Base-by-base conservation (phyloP, 495 filamentous ascomycete species). In the Trichoderma reesei region DNA sequence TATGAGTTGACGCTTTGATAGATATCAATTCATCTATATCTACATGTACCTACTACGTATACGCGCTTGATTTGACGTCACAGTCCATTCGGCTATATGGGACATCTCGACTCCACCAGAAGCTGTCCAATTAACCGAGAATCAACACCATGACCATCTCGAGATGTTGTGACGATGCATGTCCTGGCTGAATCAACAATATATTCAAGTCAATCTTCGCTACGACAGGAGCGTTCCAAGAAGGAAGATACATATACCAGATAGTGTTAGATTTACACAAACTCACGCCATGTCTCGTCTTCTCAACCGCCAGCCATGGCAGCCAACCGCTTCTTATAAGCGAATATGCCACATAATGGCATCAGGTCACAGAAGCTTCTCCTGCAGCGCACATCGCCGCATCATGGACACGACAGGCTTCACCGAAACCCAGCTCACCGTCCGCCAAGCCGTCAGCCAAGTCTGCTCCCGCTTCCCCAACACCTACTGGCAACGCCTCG, bases 331-430 rank as follows among this genome's bases (percentile, higher is more conserved):
- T 26, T 34, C 20, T 56, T 31, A 56, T 33, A 34, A 16, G 16
- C 11, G 13, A 46, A 5, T 18, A 56, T 33, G 51, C 20, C 46
- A 31, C 7, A 56, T 34, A 26, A 56, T 34, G 10, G 3, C 9
- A 8, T 8, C 11, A 9, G 34, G 8, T 2, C 31, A 8, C 51
- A 56, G 51, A 36, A 13, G 9, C 5, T 74, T 74, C 62, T 72
- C 71, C 20, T 66, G 66, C 2, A 71, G 71, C 4, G 37, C 71
- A 34, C 66, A 36, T 31, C 69, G 68, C 9, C 66, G 68, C 0
- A 74, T 90, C 41, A 91, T 92, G 89, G 86, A 90, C 64, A 82
- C 80, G 48, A 83, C 83, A 4, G 86, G 86, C 37, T 91, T 92
- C 73, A 86, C 83, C 3, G 83, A 88, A 61, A 85, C 85, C 41